Conservation (phyloP, 345 rosid species). For the Citrus maxima region DNA sequence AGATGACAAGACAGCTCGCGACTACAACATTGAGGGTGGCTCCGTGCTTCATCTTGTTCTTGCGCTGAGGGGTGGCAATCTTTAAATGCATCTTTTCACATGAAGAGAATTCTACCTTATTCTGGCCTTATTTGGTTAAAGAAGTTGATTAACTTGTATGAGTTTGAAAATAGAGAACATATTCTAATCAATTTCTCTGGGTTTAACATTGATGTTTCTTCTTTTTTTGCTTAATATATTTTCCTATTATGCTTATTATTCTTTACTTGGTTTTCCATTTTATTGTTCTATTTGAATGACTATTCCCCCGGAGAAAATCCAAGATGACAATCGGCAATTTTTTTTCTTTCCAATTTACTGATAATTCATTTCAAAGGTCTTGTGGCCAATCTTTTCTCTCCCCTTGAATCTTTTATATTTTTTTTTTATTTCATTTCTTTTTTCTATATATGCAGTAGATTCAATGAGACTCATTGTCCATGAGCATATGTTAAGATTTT, state of each 20-base stretch:
- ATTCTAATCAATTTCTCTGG: slow-evolving; percentile 1
- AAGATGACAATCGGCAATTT: too few relatives aligned
- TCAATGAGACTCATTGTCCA: not conserved
- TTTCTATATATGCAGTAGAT: not conserved
- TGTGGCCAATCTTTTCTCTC: not conserved
- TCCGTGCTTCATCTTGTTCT: slow-evolving; percentile 98
- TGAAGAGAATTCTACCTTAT: not conserved
- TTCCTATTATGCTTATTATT: not conserved
- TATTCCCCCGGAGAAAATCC: too few relatives aligned
- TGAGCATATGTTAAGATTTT: not conserved
- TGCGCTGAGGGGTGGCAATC: slow-evolving; percentile 82
- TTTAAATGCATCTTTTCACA: not conserved
- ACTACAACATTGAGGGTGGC: slow-evolving; percentile 94
- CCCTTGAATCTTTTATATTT: not conserved
- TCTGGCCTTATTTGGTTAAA: not conserved
- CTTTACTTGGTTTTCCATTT: not conserved
- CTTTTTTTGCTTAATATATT: not conserved
- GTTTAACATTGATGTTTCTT: not conserved
- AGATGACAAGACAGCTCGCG: slow-evolving; percentile 90
- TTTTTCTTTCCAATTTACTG: too few relatives aligned
- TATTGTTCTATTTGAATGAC: not conserved
- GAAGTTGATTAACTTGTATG: slow-evolving; percentile 2
- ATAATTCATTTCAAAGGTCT: too few relatives aligned
- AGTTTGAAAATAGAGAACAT: slow-evolving; percentile 6
- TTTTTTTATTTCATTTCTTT: too few relatives aligned